phyloP scores from a whole-genome alignment of 1,284 basidiomycete species.

The Anthracocystis walkeri region DNA sequence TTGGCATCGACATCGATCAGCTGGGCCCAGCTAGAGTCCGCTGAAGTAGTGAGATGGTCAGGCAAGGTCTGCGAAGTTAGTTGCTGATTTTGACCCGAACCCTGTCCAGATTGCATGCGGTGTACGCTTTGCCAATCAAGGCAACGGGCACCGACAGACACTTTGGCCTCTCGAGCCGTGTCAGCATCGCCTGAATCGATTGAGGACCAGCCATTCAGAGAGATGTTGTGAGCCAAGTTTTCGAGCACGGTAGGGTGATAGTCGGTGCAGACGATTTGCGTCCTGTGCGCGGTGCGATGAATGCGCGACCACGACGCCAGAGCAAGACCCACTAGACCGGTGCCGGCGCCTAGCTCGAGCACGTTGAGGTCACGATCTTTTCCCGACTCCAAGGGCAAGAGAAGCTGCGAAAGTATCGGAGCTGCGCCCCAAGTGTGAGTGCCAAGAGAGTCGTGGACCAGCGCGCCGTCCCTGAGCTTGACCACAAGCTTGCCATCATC shows the following conservation, averaged over 20 bases:
- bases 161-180: background rate
- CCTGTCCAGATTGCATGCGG: constrained; percentile 1
- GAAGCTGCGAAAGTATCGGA: constrained; percentile 56
- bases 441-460: constrained; percentile 61
- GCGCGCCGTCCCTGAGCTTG: constrained; percentile 49
- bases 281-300: background rate
- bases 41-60: background rate
- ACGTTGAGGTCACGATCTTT: constrained; percentile 16
- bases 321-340: constrained; percentile 61
- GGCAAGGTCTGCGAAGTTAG: constrained; percentile 57
- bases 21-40: constrained; percentile 7
- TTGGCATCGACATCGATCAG: constrained; percentile 12
- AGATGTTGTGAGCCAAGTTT: constrained; percentile 54
- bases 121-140: constrained; percentile 63
- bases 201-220: constrained; percentile 34
- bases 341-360: constrained; percentile 66
- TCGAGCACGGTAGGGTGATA: constrained; percentile 60
- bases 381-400: constrained; percentile 26
- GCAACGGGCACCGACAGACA: constrained; percentile 20
- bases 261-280: constrained; percentile 52
- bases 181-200: background rate
- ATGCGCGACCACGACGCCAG: constrained; percentile 31
- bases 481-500: constrained; percentile 20
- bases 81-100: constrained; percentile 1
- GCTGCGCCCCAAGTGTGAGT: constrained; percentile 65